phyloP scores from a whole-genome alignment of 2,329 filamentous ascomycete species.

The Fusarium protoensiforme region DNA sequence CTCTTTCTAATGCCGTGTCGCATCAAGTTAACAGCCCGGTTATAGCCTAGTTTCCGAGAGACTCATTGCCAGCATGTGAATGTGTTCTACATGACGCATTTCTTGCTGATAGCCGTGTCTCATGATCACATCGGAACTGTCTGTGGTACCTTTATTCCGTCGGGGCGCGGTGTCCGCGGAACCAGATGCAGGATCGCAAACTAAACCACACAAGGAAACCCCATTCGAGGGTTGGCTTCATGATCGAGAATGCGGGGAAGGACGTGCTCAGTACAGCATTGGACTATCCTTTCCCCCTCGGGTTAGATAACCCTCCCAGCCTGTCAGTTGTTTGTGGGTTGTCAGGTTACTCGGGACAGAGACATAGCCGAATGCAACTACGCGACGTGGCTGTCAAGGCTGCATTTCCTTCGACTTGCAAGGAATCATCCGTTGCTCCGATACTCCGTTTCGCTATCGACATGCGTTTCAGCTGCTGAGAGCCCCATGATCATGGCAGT shows the following conservation, averaged over 20 bases:
- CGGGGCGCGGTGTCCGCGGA: background rate
- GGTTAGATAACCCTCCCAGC: background rate
- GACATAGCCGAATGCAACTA: slow-evolving; percentile 4
- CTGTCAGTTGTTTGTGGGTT: background rate
- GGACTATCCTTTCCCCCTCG: background rate
- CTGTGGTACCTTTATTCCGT: background rate
- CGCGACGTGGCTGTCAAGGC: slow-evolving; percentile 16
- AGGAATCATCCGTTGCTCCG: background rate
- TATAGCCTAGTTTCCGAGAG: slow-evolving; percentile 27
- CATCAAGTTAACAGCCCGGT: slow-evolving; percentile 8
- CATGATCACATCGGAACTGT: background rate
- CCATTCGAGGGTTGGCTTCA: background rate
- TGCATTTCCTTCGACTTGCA: background rate
- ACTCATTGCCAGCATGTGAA: background rate
- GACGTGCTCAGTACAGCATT: background rate
- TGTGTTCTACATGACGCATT: background rate
- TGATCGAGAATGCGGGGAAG: slow-evolving; percentile 20
- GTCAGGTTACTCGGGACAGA: background rate
- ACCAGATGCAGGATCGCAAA: slow-evolving; percentile 24
- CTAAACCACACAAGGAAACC: slow-evolving; percentile 20
- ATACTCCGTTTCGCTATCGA: background rate
- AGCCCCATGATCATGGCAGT: background rate
- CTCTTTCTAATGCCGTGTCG: background rate
- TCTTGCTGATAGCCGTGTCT: background rate
- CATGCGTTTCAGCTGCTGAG: background rate